Evolutionary conservation across 2,329 filamentous ascomycete species (phyloP).

Genomic region (Fusarium sp.): DNA sequence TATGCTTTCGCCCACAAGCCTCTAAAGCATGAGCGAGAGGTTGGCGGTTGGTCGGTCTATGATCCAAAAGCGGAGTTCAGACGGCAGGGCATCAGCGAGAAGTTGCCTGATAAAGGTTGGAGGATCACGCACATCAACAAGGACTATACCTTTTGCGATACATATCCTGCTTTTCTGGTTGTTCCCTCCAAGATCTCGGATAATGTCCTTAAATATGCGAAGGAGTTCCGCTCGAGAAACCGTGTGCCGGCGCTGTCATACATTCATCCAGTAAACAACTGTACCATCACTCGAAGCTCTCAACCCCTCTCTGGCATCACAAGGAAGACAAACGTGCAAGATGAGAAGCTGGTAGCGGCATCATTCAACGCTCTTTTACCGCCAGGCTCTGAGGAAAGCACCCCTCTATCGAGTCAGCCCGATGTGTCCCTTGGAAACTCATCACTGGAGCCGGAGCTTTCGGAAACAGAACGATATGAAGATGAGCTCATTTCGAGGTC

Average conservation of each 20-base stretch:
- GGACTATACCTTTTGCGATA: conserved; percentile 91
- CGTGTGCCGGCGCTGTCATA: conserved; percentile 93
- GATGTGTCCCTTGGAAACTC: conserved; percentile 56
- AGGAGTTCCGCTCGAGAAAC: conserved; percentile 86
- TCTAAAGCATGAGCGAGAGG: conserved; percentile 75
- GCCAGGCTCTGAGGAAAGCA: conserved; percentile 50
- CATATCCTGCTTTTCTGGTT: conserved; percentile 86
- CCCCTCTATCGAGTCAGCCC: conserved; percentile 60
- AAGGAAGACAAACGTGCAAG: conserved; percentile 91
- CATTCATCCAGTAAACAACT: conserved; percentile 96
- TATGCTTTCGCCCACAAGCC: conserved; percentile 91
- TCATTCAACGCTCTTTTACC: conserved; percentile 74
- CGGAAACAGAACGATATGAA: conserved; percentile 74
- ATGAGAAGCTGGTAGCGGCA: conserved; percentile 91
- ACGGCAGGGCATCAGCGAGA: conserved; percentile 86
- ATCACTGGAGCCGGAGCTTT: conserved; percentile 61
- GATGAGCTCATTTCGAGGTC: conserved; percentile 70
- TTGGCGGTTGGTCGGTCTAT: conserved; percentile 87
- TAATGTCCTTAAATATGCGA: conserved; percentile 94
- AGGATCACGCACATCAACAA: conserved; percentile 89
- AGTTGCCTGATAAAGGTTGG: conserved; percentile 84
- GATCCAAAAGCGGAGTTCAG: conserved; percentile 87
- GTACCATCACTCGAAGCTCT: conserved; percentile 93
- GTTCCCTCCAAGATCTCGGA: conserved; percentile 95
- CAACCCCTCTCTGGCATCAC: conserved; percentile 90